Conservation (phyloP, 495 filamentous ascomycete species). For the Entonaema liquescens region DNA sequence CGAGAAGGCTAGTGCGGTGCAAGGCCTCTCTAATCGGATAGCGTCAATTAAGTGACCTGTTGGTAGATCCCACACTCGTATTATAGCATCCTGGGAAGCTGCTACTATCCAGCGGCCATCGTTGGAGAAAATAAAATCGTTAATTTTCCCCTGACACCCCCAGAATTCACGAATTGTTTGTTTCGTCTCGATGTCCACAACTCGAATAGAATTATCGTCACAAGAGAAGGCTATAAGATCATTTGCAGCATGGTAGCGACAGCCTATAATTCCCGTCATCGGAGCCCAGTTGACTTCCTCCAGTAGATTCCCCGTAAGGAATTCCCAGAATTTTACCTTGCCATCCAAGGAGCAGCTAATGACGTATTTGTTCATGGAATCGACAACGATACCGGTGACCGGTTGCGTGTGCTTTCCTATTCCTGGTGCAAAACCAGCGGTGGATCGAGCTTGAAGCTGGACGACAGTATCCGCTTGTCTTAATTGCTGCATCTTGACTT, state of each 20-base stretch:
- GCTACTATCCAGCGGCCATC: conserved; percentile 95
- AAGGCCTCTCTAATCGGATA: conserved; percentile 76
- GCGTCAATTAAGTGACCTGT: conserved; percentile 95
- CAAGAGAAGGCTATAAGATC: conserved; percentile 91
- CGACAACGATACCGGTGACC: conserved; percentile 85
- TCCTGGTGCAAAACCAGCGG: conserved; percentile 54
- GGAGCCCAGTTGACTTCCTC: conserved; percentile 87
- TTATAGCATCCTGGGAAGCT: conserved; percentile 79
- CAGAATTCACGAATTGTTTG: conserved; percentile 91
- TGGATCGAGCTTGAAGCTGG: conserved; percentile 54
- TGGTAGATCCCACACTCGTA: conserved; percentile 94
- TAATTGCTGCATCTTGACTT: conserved; percentile 65
- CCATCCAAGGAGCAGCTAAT: conserved; percentile 90
- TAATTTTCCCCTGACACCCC: conserved; percentile 82
- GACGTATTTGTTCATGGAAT: conserved; percentile 81
- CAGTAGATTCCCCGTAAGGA: conserved; percentile 76
- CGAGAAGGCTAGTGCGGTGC: conserved; percentile 86
- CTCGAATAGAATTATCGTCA: conserved; percentile 85
- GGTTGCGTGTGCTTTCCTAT: conserved; percentile 77
- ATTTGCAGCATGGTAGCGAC: conserved; percentile 79
- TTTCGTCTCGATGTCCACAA: conserved; percentile 90
- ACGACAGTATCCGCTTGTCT: conserved; percentile 57
- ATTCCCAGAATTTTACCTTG: conserved; percentile 99
- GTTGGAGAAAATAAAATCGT: conserved; percentile 89
- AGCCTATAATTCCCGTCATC: conserved; percentile 77